Percentiles rank a stretch among this genome's conserved stretches.
Evolutionary conservation across 2,329 filamentous ascomycete species (phyloP).

Genomic region (Aspergillus sp.): DNA sequence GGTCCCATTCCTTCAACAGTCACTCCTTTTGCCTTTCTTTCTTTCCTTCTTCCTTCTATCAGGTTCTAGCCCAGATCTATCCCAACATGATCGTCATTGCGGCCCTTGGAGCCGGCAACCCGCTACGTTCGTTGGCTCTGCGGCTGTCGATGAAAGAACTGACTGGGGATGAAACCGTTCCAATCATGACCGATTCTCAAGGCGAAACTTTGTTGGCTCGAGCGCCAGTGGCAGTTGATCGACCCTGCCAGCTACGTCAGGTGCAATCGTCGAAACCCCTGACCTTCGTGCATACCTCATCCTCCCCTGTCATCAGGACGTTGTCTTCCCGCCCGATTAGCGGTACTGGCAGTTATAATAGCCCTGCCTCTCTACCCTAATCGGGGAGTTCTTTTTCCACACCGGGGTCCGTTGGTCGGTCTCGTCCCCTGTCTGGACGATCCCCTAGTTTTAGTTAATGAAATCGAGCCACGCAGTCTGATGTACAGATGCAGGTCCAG

Average conservation of each 20-base stretch:
- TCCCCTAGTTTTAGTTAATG: background rate
- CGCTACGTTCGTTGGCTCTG: background rate
- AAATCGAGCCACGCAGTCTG: slow-evolving; percentile 4
- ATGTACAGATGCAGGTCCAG: slow-evolving; percentile 12
- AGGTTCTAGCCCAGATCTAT: background rate
- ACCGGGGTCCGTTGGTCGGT: background rate
- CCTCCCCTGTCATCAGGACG: slow-evolving; percentile 10
- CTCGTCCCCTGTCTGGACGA: background rate
- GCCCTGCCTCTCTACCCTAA: background rate
- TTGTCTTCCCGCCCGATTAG: slow-evolving; percentile 9
- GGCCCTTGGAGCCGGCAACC: background rate
- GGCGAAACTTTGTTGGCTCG: slow-evolving; percentile 7
- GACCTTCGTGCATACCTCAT: slow-evolving; percentile 21
- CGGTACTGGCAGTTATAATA: background rate
- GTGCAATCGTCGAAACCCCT: slow-evolving; percentile 17
- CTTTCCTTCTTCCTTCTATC: background rate
- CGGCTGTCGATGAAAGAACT: background rate
- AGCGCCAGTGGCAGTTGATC: slow-evolving; percentile 9
- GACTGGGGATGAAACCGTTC: slow-evolving; percentile 8
- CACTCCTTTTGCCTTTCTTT: background rate
- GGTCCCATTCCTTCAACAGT: background rate
- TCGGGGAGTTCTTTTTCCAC: background rate
- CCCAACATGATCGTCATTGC: background rate
- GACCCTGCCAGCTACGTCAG: slow-evolving; percentile 5
- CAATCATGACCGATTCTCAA: slow-evolving; percentile 8